A percentile compares a stretch with the other conserved stretches of the same genome.
These are phyloP conservation scores for Sugiyamaella chiloensis DNA, from an alignment of 805 yeast genomes.

Conservation along the genomic window DNA sequence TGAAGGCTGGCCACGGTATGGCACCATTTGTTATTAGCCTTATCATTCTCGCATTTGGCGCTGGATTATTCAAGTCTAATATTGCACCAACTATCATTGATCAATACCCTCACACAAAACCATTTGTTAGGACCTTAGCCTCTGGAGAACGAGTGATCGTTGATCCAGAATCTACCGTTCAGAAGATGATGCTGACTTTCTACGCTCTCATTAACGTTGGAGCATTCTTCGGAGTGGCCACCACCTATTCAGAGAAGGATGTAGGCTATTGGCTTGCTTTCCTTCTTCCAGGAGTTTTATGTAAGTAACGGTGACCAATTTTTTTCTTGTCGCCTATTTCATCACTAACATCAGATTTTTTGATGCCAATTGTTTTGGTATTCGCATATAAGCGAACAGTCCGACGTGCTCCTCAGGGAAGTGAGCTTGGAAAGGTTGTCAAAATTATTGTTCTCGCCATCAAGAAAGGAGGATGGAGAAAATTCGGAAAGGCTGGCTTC, in stretches of 20 bases:
- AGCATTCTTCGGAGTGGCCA: slow-evolving; percentile 51
- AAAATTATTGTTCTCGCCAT: slow-evolving; percentile 42
- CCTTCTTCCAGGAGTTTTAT: slow-evolving; percentile 50
- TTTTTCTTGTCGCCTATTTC: too few species aligned
- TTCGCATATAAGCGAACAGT: slow-evolving; percentile 40
- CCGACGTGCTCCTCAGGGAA: slow-evolving; percentile 41
- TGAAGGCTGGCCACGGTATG: slow-evolving; percentile 23
- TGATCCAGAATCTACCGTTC: slow-evolving; percentile 41
- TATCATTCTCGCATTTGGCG: slow-evolving; percentile 36
- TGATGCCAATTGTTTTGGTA: slow-evolving; percentile 50
- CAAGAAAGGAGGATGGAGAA: slow-evolving; percentile 35
- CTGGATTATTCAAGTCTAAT: slow-evolving; percentile 55
- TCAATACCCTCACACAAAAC: slow-evolving; percentile 51
- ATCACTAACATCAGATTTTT: too few species aligned
- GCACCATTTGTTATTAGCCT: slow-evolving; percentile 38
- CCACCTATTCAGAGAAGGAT: slow-evolving; percentile 49
- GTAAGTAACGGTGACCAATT: too few species aligned
- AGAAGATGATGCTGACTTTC: slow-evolving; percentile 42
- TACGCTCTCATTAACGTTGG: slow-evolving; percentile 58
- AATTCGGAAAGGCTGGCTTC: slow-evolving; percentile 6
- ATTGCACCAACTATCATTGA: slow-evolving; percentile 38
- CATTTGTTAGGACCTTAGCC: slow-evolving; percentile 49
- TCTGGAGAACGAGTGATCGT: slow-evolving; percentile 55
- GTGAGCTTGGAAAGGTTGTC: slow-evolving; percentile 44
- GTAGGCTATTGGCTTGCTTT: slow-evolving; percentile 56